Evolutionary conservation across 345 rosid genomes (phyloP), one percentile per base, ranked within the genome.

Genomic region (Eucalyptus coolabah): DNA sequence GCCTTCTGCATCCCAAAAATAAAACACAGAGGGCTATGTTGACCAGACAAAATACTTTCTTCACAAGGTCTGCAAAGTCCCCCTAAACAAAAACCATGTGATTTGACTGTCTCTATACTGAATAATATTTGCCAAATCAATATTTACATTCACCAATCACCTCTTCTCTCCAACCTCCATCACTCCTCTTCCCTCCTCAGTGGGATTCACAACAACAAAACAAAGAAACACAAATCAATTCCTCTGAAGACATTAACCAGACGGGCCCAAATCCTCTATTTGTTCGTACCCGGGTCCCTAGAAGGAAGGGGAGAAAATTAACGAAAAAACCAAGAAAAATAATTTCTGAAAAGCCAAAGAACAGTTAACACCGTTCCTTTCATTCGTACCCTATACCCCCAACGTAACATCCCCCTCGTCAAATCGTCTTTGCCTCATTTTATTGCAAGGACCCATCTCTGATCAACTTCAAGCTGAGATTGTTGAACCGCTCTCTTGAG

Each of bases 401-500:
- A 1, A 59, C 49, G 40, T 89, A 65, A 87, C 80, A 45, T 88
- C 90, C 34, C 12, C 81, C 72, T 65, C 42, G 60, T 82, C 50
- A 86, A 91, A 49, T 94, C 93, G 90, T 88, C 91, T 91, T 51
- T 8, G 82, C 90, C 88, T 93, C 45, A 32, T 86, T 92, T 90
- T 89, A 51, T 72, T 92, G 91, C 93, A 98, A 92, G 34, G 99
- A 98, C 24, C 99, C 98, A 56, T 98, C 99, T 90, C 93, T 94
- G 94, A 95, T 95, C 90, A 98, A 93, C 86, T 94, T 93, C 60
- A 93, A 94, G 94, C 99, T 97, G 88, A 98, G 96, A 92, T 91
- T 97, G 80, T 95, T 98, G 93, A 98, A 98, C 91, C 97, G 92
- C 90, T 98, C 99, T 87, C 99, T 89, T 40, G 99, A 97, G 90